These are phyloP conservation scores for Hypoxylon crocopeplum DNA, from an alignment of 495 filamentous ascomycete species.

Conservation along the genomic window DNA sequence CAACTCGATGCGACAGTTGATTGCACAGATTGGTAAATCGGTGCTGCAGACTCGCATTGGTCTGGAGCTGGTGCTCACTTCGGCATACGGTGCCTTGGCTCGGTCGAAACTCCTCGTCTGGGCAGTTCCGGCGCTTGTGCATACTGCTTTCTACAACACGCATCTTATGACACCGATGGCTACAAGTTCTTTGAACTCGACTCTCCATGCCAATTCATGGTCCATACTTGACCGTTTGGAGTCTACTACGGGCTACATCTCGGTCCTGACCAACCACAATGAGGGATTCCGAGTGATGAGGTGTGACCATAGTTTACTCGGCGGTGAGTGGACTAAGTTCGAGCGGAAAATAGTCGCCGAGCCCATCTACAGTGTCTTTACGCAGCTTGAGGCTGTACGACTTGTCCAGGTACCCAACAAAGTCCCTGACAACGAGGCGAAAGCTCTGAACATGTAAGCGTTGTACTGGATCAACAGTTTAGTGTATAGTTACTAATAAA, in stretches of 20 bases:
- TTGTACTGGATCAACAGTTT: background rate
- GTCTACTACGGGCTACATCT: constrained; percentile 89
- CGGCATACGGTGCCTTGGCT: constrained; percentile 66
- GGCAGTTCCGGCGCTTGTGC: constrained; percentile 71
- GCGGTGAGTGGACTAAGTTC: constrained; percentile 86
- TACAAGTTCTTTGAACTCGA: constrained; percentile 65
- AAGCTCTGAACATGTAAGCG: constrained; percentile 81
- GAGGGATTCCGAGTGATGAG: constrained; percentile 82
- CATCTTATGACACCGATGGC: constrained; percentile 66
- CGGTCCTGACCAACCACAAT: constrained; percentile 76
- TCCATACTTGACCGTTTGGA: constrained; percentile 79
- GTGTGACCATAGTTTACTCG: constrained; percentile 92
- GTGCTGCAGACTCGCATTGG: constrained; percentile 73
- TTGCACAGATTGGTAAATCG: constrained; percentile 64
- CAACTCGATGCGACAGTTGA: constrained; percentile 55
- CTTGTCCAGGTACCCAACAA: constrained; percentile 68
- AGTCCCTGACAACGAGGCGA: constrained; percentile 67
- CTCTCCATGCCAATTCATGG: constrained; percentile 61
- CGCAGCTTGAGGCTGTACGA: constrained; percentile 89
- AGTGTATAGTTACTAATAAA: constrained; percentile 13
- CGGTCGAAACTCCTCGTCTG: constrained; percentile 71
- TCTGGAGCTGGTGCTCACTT: constrained; percentile 69
- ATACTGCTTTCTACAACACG: constrained; percentile 72
- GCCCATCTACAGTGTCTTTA: constrained; percentile 91
- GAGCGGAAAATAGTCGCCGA: constrained; percentile 66